Evolutionary conservation across 2,329 filamentous ascomycete species (phyloP).

Genomic region (Thelonectria discophora): DNA sequence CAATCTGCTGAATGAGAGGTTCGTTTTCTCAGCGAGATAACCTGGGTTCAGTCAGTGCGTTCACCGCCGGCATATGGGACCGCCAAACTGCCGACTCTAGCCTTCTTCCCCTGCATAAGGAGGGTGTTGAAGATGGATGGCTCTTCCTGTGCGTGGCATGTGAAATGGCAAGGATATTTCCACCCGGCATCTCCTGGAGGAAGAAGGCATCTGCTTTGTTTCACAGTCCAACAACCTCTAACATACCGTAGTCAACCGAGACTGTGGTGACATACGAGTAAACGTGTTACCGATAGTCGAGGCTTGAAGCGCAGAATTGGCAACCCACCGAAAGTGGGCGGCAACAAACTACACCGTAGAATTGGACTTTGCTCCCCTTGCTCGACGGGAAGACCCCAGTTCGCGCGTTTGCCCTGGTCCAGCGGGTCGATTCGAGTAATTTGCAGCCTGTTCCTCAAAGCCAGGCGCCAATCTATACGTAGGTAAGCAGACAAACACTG

Average conservation of each 20-base stretch:
- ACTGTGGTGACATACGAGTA: neutral
- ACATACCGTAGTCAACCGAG: neutral
- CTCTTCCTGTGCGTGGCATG: neutral
- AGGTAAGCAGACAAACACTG: constrained; percentile 28
- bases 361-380: constrained; percentile 3
- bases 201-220: neutral
- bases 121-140: neutral
- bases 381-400: constrained; percentile 24
- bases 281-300: neutral
- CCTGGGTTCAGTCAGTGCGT: neutral
- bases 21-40: neutral
- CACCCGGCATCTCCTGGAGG: neutral
- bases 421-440: neutral
- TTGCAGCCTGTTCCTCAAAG: constrained; percentile 24
- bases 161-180: neutral
- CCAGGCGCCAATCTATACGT: constrained; percentile 17
- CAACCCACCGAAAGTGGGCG: neutral
- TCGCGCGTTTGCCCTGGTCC: constrained; percentile 8
- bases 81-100: no score
- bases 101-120: neutral
- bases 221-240: constrained; percentile 5
- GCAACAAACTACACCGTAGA: neutral
- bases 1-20: neutral
- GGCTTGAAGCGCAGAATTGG: constrained; percentile 1
- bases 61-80: no score